Evolutionary conservation across 805 yeast species (phyloP), one percentile per base, ranked within the genome.

Genomic region (Ogataea wickerhamii): DNA sequence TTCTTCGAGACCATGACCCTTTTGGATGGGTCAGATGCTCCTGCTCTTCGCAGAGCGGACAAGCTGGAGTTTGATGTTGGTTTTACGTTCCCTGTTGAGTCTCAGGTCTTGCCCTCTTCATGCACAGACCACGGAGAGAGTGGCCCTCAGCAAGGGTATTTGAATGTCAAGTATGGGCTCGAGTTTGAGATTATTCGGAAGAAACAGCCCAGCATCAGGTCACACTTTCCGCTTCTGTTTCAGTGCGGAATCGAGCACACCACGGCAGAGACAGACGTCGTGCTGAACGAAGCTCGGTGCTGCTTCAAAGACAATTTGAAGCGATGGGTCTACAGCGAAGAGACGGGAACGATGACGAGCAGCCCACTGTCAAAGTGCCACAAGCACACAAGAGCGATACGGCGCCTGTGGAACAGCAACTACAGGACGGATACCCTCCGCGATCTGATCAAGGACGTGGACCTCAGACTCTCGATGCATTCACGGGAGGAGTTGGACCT

Each of bases 101-200:
- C 33, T 10, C 41, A 41, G 34, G 31, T 35, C 13, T 40, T 49
- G 2, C 53, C 53, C 2, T 43, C 52, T 14, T 43, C 52, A 10
- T 42, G 46, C 33, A 20, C 18, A 2, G 28, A 21, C 16, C 41
- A 45, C 30, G 53, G 53, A 10, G 36, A 37, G 18, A 25, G 19
- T 1, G 45, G 33, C 8, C 35, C 39, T 14, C 33, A 28, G 24
- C 36, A 43, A 18, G 52, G 52, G 17, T 27, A 16, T 20, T 21
- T 47, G 8, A 34, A 34, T 11, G 45, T 43, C 13, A 36, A 36
- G 17, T 49, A 49, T 27, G 27, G 29, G 8, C 36, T 49, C 13
- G 46, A 45, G 30, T 41, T 49, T 14, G 43, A 36, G 12, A 14
- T 41, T 5, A 14, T 28, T 11, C 32, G 38, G n/a, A 24, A 13